Conservation (phyloP, 2,329 filamentous ascomycete species). For the Microcyclospora tardicrescens region DNA sequence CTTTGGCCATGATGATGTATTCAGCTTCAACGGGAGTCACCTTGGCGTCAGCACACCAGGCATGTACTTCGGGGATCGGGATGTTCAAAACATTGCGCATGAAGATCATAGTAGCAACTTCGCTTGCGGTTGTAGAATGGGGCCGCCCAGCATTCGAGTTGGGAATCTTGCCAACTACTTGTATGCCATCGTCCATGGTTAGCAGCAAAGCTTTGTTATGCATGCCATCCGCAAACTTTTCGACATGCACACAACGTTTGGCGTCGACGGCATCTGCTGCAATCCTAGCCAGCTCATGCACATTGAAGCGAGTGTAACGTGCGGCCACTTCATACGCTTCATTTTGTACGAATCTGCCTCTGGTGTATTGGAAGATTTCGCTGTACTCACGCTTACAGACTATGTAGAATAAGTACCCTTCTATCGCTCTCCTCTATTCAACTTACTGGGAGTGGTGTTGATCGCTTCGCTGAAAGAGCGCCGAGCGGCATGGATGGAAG, state of each 20-base stretch:
- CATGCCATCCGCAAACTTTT: slow-evolving; percentile 1
- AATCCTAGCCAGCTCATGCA: background rate
- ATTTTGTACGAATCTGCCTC: slow-evolving; percentile 2
- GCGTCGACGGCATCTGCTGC: background rate
- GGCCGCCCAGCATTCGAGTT: slow-evolving; percentile 24
- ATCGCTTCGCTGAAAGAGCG: no score
- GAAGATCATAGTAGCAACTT: slow-evolving; percentile 27
- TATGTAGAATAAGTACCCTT: no score
- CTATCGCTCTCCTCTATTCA: no score
- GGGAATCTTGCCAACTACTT: slow-evolving; percentile 26
- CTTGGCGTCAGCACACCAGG: slow-evolving; percentile 2
- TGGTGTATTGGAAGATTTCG: slow-evolving; percentile 2
- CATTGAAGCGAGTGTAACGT: background rate
- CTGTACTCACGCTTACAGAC: background rate
- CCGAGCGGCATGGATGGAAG: no score
- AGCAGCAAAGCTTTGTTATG: slow-evolving; percentile 23
- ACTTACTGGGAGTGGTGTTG: no score
- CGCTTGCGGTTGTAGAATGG: slow-evolving; percentile 25
- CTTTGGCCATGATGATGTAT: slow-evolving; percentile 10
- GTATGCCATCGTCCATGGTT: slow-evolving; percentile 23
- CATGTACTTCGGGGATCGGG: slow-evolving; percentile 1
- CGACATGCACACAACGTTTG: background rate
- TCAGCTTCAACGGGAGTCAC: slow-evolving; percentile 6
- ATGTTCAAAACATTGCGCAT: slow-evolving; percentile 10
- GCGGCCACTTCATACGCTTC: slow-evolving; percentile 2